A percentile compares a stretch with the other conserved stretches of the same genome.
Evolutionary conservation across 148 eudicot species (phyloP).

Genomic region (Spergularia bocconei): DNA sequence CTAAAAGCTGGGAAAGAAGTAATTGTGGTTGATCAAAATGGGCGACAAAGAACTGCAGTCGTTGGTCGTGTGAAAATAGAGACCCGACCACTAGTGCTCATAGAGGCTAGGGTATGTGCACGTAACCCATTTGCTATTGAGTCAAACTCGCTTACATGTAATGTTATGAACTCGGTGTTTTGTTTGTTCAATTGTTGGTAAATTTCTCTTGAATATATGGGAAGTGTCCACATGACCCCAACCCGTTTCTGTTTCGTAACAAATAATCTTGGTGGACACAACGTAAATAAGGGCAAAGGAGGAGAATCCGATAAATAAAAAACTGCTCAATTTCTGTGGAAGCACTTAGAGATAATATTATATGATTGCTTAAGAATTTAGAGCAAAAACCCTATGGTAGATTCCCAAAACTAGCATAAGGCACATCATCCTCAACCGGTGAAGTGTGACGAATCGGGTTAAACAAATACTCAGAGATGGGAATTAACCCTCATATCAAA

Average conservation of each 20-base stretch:
- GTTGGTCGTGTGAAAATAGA: conserved; percentile 95
- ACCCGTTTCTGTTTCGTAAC: neutral
- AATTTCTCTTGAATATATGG: neutral
- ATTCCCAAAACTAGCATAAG: no score
- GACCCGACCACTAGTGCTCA: conserved; percentile 74
- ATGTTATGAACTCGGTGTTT: neutral
- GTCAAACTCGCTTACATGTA: neutral
- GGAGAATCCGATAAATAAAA: no score
- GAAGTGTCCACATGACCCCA: neutral
- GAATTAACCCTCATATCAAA: no score
- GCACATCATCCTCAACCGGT: no score
- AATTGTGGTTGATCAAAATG: conserved; percentile 66
- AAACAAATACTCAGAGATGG: no score
- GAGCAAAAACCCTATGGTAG: no score
- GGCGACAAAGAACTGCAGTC: conserved; percentile 69
- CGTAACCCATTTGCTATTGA: neutral
- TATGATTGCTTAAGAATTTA: no score
- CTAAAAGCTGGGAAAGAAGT: conserved; percentile 81
- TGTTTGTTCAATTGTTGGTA: neutral
- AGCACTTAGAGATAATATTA: no score
- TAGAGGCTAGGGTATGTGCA: conserved; percentile 68
- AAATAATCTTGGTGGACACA: no score
- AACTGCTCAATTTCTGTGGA: no score
- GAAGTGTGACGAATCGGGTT: no score
- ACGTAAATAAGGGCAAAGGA: neutral